Percentiles rank a stretch among this genome's conserved stretches.
Conservation (phyloP, 2,329 filamentous ascomycete species). For the Sclerotinia borealis region DNA sequence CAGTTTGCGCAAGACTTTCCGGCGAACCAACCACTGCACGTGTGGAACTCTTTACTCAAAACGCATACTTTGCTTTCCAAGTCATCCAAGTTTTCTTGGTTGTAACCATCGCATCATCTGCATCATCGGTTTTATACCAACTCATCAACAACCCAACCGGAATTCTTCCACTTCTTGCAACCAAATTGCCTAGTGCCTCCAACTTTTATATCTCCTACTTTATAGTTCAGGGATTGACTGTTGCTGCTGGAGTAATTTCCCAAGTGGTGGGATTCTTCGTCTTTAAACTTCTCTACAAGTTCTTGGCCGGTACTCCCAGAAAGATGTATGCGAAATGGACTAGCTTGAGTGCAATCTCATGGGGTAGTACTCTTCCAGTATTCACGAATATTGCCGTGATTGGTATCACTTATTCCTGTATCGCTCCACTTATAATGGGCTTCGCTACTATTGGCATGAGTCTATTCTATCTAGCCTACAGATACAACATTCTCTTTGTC, state of each 20-base stretch:
- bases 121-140: conserved; percentile 59
- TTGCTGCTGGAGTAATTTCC: conserved; percentile 68
- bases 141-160: conserved; percentile 57
- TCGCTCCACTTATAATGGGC: conserved; percentile 76
- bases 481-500: conserved; percentile 87
- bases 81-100: conserved; percentile 90
- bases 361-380: conserved; percentile 77
- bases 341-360: conserved; percentile 64
- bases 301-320: conserved; percentile 71
- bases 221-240: conserved; percentile 79
- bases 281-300: conserved; percentile 66
- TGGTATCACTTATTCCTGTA: conserved; percentile 76
- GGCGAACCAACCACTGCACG: conserved; percentile 75
- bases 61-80: conserved; percentile 86
- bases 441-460: conserved; percentile 75
- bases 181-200: conserved; percentile 72
- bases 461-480: conserved; percentile 80
- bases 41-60: conserved; percentile 84
- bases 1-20: conserved; percentile 69
- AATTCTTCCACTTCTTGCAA: conserved; percentile 60
- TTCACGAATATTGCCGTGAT: conserved; percentile 79
- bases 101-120: conserved; percentile 74
- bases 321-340: conserved; percentile 76
- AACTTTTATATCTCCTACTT: conserved; percentile 98
- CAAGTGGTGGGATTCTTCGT: conserved; percentile 69